Base-by-base conservation (phyloP, 129 eudicot genomes). In the Arctium minus region DNA sequence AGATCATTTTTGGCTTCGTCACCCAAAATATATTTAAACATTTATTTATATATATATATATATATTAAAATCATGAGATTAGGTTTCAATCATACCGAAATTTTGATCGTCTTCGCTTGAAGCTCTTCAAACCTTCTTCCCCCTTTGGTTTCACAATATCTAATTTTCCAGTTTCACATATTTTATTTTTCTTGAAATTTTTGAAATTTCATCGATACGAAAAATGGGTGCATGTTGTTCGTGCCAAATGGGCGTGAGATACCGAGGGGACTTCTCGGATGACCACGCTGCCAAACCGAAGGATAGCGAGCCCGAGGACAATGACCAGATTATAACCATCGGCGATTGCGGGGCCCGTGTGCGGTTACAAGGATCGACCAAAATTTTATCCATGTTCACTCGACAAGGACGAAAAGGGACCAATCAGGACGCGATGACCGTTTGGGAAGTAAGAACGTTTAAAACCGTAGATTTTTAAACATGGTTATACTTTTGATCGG, bases 341-440 rank as follows among this genome's bases (percentile, higher is more conserved):
- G 97, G 91, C 12, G 90, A 88, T 40, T 73, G 22, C 15, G 97
- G 97, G 39, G 90, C 92, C 1, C 84, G 78, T 53, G 79, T 93
- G 27, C 79, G 91, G 72, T 75, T 93, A 18, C 87, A 86, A 44
- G 96, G 96, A 44, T 91, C 90, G 17, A 89, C 96, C n/a, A 88
- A 80, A 35, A 80, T 38, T 72, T 29, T 88, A 35, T 91, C 96
- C 31, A 91, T 90, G 97, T 88, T 74, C 70, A 87, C 84, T 29
- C 86, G 81, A 76, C 92, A 90, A 79, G 97, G 97, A 22, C 81
- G 77, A 38, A 92, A 92, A 69, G 97, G 97, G 27, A 38, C 64
- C 70, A 92, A 92, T 75, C 97, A 92, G 81, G 97, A 92, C 62
- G 94, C 94, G 38, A 90, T 92, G 94, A 90, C 97, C 7, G 97